phyloP scores from a whole-genome alignment of 768 basidiomycete species.

The Rossbeevera mucosa region DNA sequence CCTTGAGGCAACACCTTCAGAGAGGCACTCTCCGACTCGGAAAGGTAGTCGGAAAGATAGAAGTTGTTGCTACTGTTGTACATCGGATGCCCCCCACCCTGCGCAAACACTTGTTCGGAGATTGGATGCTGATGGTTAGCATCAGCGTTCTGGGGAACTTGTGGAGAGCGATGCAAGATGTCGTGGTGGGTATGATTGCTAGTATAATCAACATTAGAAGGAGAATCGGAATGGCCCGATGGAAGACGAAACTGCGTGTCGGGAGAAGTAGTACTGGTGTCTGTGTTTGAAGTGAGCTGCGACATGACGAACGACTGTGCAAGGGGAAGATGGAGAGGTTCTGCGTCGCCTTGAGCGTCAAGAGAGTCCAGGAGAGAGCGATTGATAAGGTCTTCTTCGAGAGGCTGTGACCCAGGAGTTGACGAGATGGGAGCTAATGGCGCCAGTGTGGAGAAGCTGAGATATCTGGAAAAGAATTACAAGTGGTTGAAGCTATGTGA shows the following conservation, averaged over 20 bases:
- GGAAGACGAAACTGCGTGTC: constrained; percentile 50
- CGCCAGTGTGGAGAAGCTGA: constrained; percentile 46
- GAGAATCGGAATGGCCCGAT: constrained; percentile 50
- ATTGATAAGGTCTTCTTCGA: constrained; percentile 77
- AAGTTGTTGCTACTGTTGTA: constrained; percentile 38
- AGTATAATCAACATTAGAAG: constrained; percentile 37
- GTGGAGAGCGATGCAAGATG: constrained; percentile 24
- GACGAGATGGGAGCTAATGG: constrained; percentile 36
- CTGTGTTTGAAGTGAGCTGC: constrained; percentile 48
- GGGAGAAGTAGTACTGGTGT: constrained; percentile 47
- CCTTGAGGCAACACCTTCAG: constrained; percentile 30
- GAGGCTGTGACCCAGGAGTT: constrained; percentile 33
- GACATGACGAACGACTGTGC: constrained; percentile 41
- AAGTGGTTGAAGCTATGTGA: constrained; percentile 25
- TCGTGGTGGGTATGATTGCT: constrained; percentile 35
- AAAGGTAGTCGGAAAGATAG: constrained; percentile 33
- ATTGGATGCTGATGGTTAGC: constrained; percentile 33
- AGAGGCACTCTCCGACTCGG: constrained; percentile 31
- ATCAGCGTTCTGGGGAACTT: constrained; percentile 24
- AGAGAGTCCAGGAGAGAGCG: constrained; percentile 78
- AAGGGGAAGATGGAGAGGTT: constrained; percentile 42
- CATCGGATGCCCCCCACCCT: constrained; percentile 34
- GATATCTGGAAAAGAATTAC: constrained; percentile 26
- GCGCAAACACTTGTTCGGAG: constrained; percentile 30
- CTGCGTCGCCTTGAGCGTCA: constrained; percentile 79